These are phyloP conservation scores for Mycena rosella DNA, from an alignment of 768 basidiomycete species.

Conservation along the genomic window DNA sequence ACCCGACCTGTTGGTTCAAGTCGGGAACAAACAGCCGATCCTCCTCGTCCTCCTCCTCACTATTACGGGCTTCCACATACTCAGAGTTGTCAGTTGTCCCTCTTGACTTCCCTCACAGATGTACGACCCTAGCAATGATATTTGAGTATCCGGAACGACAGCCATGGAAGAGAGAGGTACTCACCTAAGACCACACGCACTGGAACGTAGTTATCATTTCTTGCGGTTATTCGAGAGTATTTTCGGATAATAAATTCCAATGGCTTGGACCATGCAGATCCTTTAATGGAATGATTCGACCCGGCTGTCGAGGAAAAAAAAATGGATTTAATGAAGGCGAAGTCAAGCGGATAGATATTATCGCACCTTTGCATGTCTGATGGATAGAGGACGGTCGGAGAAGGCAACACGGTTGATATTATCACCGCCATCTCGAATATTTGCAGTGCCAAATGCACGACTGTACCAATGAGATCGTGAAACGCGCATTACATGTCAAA, in stretches of 20 bases:
- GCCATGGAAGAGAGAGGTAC: not conserved
- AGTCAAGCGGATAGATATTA: not conserved
- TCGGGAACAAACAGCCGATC: not conserved
- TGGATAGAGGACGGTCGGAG: not conserved
- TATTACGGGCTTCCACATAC: not conserved
- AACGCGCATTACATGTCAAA: not conserved
- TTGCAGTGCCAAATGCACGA: constrained; percentile 11
- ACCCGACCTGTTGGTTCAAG: not conserved
- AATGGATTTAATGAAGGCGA: not conserved
- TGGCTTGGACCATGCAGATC: not conserved
- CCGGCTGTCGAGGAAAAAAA: not conserved
- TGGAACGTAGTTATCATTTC: constrained; percentile 4
- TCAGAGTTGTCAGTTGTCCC: too few species aligned
- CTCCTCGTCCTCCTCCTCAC: not conserved
- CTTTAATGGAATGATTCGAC: not conserved
- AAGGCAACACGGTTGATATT: not conserved
- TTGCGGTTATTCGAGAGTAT: not conserved
- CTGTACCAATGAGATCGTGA: constrained; percentile 3
- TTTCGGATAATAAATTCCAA: not conserved
- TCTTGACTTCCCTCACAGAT: too few species aligned
- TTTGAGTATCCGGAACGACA: not conserved
- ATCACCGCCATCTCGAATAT: constrained; percentile 2
- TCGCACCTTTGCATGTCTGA: constrained; percentile 7
- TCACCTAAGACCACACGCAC: constrained; percentile 3
- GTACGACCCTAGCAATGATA: not conserved